Evolutionary conservation across 306 rosid genomes (phyloP).

Genomic region (Fragaria iinumae): DNA sequence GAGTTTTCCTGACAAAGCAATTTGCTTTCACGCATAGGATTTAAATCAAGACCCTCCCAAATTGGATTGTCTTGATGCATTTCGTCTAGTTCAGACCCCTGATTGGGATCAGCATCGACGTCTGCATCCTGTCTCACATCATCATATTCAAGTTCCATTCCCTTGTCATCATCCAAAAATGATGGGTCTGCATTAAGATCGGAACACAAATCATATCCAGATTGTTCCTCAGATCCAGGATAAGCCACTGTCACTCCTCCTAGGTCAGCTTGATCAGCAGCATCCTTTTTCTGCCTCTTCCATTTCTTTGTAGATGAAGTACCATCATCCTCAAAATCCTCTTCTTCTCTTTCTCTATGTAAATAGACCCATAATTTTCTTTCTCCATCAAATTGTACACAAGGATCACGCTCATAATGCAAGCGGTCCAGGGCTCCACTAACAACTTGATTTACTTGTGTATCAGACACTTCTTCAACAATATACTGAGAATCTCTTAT

Average conservation of each 20-base stretch:
- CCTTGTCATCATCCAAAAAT: constrained; percentile 61
- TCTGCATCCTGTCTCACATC: constrained; percentile 54
- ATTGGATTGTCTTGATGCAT: constrained; percentile 43
- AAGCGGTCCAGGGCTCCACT: constrained; percentile 98
- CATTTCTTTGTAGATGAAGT: constrained; percentile 99
- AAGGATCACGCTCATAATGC: constrained; percentile 99
- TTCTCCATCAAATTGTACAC: constrained; percentile 96
- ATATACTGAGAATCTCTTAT: constrained; percentile 96
- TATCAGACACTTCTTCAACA: constrained; percentile 96
- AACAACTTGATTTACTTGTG: constrained; percentile 96
- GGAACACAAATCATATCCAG: constrained; percentile 72
- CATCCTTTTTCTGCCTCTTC: constrained; percentile 97
- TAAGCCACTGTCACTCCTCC: constrained; percentile 74
- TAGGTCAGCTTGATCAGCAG: constrained; percentile 74
- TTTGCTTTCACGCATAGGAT: constrained; percentile 47
- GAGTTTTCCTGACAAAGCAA: constrained; percentile 92
- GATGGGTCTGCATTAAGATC: constrained; percentile 90
- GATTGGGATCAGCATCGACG: constrained; percentile 46
- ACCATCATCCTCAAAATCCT: constrained; percentile 99
- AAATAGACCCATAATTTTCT: constrained; percentile 97
- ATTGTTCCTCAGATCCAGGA: constrained; percentile 62
- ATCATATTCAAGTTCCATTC: constrained; percentile 45
- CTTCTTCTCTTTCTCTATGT: constrained; percentile 98
- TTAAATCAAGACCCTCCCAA: constrained; percentile 64
- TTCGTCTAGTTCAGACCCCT: constrained; percentile 57